Conservation (phyloP, 2,329 filamentous ascomycete genomes). For the Lojkania enalia region DNA sequence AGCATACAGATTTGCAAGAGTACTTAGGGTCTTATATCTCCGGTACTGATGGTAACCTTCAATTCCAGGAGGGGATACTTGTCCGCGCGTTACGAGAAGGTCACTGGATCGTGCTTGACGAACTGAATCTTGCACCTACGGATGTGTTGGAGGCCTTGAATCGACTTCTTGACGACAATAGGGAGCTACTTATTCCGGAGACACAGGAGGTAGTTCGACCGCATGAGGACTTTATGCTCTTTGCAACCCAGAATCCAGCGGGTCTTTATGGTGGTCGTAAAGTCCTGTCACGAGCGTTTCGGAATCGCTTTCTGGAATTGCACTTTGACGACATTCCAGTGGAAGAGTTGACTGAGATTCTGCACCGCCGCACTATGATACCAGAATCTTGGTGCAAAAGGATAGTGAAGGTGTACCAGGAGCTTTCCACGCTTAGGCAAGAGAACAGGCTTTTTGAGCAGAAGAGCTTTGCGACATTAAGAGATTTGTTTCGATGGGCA, state of each 20-base stretch:
- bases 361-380: conserved; percentile 85
- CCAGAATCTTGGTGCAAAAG: conserved; percentile 87
- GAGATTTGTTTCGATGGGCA: conserved; percentile 96
- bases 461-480: conserved; percentile 93
- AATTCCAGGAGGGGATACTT: conserved; percentile 90
- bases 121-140: conserved; percentile 93
- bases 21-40: conserved; percentile 96
- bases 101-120: conserved; percentile 97
- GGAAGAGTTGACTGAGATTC: conserved; percentile 86
- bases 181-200: conserved; percentile 92
- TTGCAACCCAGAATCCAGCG: conserved; percentile 95
- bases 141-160: conserved; percentile 97
- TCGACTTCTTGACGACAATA: conserved; percentile 91
- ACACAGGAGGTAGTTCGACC: conserved; percentile 92
- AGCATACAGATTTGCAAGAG: conserved; percentile 97
- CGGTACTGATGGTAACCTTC: conserved; percentile 77
- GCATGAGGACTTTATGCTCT: conserved; percentile 95
- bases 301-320: conserved; percentile 94
- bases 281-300: conserved; percentile 87
- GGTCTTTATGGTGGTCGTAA: conserved; percentile 96
- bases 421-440: conserved; percentile 86
- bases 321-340: conserved; percentile 99
- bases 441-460: conserved; percentile 92
- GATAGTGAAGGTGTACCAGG: conserved; percentile 92
- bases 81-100: conserved; percentile 91